Percentiles rank a stretch among this genome's conserved stretches.
Evolutionary conservation across 129 eudicot species (phyloP).

Genomic region (Arctium lappa): DNA sequence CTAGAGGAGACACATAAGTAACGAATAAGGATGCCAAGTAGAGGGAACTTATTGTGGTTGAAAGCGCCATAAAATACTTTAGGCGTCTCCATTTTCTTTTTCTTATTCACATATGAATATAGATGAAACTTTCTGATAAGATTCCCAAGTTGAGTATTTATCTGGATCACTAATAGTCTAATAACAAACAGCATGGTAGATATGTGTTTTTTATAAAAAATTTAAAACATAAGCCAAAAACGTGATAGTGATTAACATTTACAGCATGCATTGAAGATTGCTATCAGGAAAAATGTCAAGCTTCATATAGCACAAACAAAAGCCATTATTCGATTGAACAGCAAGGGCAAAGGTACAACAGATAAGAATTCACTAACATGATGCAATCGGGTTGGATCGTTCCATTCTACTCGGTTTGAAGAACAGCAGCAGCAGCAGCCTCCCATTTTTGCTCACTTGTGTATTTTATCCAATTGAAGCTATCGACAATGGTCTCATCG

Average conservation of each 20-base stretch:
- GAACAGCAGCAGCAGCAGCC: conserved; percentile 86
- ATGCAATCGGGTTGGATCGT: conserved; percentile 46
- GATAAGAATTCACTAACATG: conserved; percentile 49
- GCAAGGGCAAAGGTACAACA: background rate
- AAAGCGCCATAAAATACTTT: background rate
- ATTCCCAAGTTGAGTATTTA: background rate
- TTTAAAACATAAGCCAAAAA: background rate
- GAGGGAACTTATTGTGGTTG: background rate
- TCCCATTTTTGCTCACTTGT: conserved; percentile 56
- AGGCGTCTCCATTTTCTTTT: background rate
- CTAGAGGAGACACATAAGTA: background rate
- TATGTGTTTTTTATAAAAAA: no score
- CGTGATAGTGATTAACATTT: background rate
- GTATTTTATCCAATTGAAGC: conserved; percentile 42
- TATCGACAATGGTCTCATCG: conserved; percentile 39
- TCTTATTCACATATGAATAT: background rate
- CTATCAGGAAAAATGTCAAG: conserved; percentile 1
- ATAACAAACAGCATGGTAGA: background rate
- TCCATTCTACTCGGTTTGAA: conserved; percentile 49
- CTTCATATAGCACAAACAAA: background rate
- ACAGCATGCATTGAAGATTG: background rate
- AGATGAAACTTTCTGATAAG: background rate
- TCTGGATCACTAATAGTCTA: background rate
- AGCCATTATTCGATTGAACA: background rate
- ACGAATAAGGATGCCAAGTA: background rate